Evolutionary conservation across 2,329 filamentous ascomycete genomes (phyloP), one percentile per base, ranked within the genome.

Genomic region (Sporothrix pallida): DNA sequence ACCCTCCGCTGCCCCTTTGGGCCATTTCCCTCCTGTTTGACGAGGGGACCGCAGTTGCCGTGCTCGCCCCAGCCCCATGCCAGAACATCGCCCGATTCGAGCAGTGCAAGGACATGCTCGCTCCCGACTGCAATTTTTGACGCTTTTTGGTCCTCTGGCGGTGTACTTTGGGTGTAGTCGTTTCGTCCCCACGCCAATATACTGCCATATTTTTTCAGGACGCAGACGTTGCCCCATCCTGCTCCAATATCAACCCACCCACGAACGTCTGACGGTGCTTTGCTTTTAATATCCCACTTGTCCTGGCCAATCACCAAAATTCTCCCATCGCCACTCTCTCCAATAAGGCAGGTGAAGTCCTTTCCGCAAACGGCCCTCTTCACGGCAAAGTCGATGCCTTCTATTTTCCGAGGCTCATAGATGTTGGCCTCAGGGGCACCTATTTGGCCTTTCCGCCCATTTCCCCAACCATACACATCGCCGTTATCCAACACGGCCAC

Each of bases 31-130:
- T 88, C 13, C 87, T 84, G 31, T 23, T 74, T 76, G 26, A 56
- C 50, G 3, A 56, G 23, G 50, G 89, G 88, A 2, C 96, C 96
- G 81, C 96, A 99, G 80, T 99, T 99, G 1, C 96, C 96, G 83
- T 99, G 96, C 82, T 98, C 95, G 1, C 94, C 95, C 96, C 96
- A 99, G 23, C 96, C 96, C 94, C 95, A 98, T 1, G 93, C 89
- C 68, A 97, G 83, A 0, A 97, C 89, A 70, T 91, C 87, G 1
- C 89, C 89, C 23, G 87, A 84, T 10, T 83, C 83, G 0, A 92
- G 90, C 37, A 95, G 82, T 9, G 90, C 93, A 75, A 98, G 82
- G n/a, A 89, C 90, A 81, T 99, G 96, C 81, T 98, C 96, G 79
- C 95, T 98, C 0, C 96, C 96, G 63, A 92, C 88, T 2, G 93